Base-by-base conservation (phyloP, 176 grass and related monocot species). In the Tillandsia leiboldiana region DNA sequence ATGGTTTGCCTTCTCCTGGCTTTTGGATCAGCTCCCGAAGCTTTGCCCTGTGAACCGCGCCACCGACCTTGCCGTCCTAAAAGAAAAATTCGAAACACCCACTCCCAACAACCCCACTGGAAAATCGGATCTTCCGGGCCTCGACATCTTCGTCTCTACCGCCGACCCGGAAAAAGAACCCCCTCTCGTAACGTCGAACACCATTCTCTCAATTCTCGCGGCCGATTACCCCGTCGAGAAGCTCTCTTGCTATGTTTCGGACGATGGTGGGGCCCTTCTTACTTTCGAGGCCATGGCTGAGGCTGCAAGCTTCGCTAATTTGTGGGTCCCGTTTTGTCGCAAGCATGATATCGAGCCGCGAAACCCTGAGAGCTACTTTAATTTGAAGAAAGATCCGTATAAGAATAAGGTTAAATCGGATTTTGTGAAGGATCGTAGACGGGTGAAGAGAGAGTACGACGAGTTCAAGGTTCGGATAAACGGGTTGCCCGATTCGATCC, bases 281-380 rank as follows among this genome's bases (percentile, higher is more conserved):
- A 99, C 94, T 29, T 99, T 99, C 70, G 94, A 99, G 72, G 94
- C 94, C 12, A 99, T 99, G 94, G 94, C 94, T 51, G 94, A 99
- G 70, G 94, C 94, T 66, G 94, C 89, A 28, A 99, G 94, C 84
- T 99, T 87, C 57, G 89, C 94, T 47, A 93, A 99, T 51, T 80
- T 99, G 62, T 99, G 94, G 94, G 89, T 90, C 28, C 94, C 94
- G 1, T 99, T 99, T 50, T 99, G 94, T 15, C 87, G 89, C 68
- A 99, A 99, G 70, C 94, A 99, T 48, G 59, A 28, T 22, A 88
- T 99, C 10, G 94, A 99, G 72, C 94, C 94, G 68, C 83, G 94
- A 62, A 93, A 93, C 53, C 94, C 89, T 1, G 94, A 99, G 1
- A 99, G 87, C 74, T 99, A 99, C 84, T 99, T 99, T 29, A 83